Evolutionary conservation across 1,139 yeast species (phyloP).

Genomic region (Blastobotrys persicus): DNA sequence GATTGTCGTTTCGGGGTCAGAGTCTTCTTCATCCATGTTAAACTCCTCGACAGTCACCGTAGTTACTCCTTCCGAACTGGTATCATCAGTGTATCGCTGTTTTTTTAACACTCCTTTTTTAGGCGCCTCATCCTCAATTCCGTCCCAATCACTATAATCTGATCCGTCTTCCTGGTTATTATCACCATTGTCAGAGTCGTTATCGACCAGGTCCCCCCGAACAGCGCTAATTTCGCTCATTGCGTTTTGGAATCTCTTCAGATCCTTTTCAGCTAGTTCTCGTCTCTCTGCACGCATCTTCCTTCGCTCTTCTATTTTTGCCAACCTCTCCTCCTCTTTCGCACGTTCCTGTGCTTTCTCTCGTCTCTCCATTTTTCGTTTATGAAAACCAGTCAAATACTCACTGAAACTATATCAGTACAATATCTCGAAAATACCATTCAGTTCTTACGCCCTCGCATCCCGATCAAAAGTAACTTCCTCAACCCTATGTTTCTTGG

Average conservation of each 20-base stretch:
- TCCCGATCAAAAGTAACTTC: conserved; percentile 81
- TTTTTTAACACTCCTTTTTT: conserved; percentile 54
- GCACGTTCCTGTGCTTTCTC: conserved; percentile 76
- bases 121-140: conserved; percentile 31
- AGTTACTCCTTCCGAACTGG: conserved; percentile 25
- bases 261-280: conserved; percentile 58
- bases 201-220: conserved; percentile 26
- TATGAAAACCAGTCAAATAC: conserved; percentile 92
- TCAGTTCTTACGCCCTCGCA: conserved; percentile 47
- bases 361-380: conserved; percentile 82
- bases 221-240: conserved; percentile 46
- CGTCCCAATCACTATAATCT: conserved; percentile 39
- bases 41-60: conserved; percentile 35
- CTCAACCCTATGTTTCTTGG: conserved; percentile 61
- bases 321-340: conserved; percentile 72
- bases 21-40: conserved; percentile 15
- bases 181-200: conserved; percentile 27
- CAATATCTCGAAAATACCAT: background rate
- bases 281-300: conserved; percentile 67
- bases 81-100: conserved; percentile 49
- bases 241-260: conserved; percentile 56
- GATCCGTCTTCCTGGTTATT: conserved; percentile 24
- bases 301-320: conserved; percentile 73
- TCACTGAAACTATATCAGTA: conserved; percentile 41
- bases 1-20: conserved; percentile 16